Evolutionary conservation across 176 grass and related monocot genomes (phyloP).

Genomic region (Chrysopogon serrulatus): DNA sequence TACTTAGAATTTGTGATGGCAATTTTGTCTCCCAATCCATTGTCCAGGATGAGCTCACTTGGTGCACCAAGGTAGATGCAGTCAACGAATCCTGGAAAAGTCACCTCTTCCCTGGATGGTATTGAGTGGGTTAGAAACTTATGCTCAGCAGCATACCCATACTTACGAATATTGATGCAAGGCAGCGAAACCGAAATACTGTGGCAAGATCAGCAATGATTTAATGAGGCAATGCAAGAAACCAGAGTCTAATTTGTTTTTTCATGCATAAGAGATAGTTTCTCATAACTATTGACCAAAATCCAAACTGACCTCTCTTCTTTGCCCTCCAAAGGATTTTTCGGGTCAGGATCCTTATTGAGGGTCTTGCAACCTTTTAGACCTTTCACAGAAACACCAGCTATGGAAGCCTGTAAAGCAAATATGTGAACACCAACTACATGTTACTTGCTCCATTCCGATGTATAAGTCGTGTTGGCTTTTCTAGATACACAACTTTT

Average conservation of each 20-base stretch:
- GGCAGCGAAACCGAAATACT: background rate
- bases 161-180: background rate
- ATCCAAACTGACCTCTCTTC: slow-evolving; percentile 72
- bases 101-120: slow-evolving; percentile 70
- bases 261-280: slow-evolving; percentile 5
- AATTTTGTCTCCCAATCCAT: slow-evolving; percentile 91
- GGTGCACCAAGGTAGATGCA: slow-evolving; percentile 83
- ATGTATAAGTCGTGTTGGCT: too few relatives aligned
- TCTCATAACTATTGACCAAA: slow-evolving; percentile 9
- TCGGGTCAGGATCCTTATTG: slow-evolving; percentile 91
- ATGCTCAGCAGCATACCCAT: background rate
- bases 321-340: slow-evolving; percentile 73
- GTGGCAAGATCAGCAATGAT: background rate
- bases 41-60: slow-evolving; percentile 63
- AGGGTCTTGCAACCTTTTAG: slow-evolving; percentile 80
- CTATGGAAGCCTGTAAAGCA: slow-evolving; percentile 74
- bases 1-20: slow-evolving; percentile 76
- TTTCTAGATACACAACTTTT: too few relatives aligned
- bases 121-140: slow-evolving; percentile 22
- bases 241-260: background rate
- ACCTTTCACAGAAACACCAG: slow-evolving; percentile 81
- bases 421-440: background rate
- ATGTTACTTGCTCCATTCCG: too few relatives aligned
- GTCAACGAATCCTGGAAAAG: slow-evolving; percentile 89
- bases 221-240: background rate